Evolutionary conservation across 768 basidiomycete genomes (phyloP), one percentile per base, ranked within the genome.

Genomic region (Suillus paluster): DNA sequence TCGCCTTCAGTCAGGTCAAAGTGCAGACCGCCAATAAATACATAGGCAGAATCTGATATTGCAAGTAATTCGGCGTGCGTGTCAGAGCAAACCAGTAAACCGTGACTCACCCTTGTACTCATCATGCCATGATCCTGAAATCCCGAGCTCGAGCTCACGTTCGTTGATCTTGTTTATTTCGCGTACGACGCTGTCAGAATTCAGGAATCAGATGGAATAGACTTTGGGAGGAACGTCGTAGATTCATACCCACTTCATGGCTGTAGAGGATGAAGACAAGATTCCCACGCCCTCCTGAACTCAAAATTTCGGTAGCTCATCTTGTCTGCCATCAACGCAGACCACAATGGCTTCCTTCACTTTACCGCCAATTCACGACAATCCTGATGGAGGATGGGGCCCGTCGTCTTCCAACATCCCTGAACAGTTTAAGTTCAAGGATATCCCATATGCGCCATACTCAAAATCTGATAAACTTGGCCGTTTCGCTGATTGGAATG

Each of bases 391-490:
- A 38, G 92, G 93, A 59, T 98, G 96, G 96, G 94, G 94, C 1
- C 87, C 87, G 7, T 93, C 95, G 7, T 86, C 90, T 4, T 84
- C 89, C 1, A 90, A 92, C 75, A 80, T 96, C 23, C 95, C 97
- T 1, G 83, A 90, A 49, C 89, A 94, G 65, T 98, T 97, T 80
- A 95, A 96, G 78, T 97, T 97, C 85, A 95, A 94, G 77, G 97
- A 98, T 69, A 97, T 99, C 63, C 97, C 97, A 50, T 99, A 99
- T 73, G 96, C 97, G 1, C 96, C 96, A 5, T 99, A 94, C 84
- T 95, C 95, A 78, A 99, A 99, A 86, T 89, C 94, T 41, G 97
- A 99, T 83, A 98, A 98, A 77, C 89, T 99, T 60, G 95, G 94
- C 58, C 90, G 97, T 58, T 92, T 99, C 71, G 97, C 97, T 53